phyloP scores from a whole-genome alignment of 108 stramenopile genomes.

The Nitzschia sp. region DNA sequence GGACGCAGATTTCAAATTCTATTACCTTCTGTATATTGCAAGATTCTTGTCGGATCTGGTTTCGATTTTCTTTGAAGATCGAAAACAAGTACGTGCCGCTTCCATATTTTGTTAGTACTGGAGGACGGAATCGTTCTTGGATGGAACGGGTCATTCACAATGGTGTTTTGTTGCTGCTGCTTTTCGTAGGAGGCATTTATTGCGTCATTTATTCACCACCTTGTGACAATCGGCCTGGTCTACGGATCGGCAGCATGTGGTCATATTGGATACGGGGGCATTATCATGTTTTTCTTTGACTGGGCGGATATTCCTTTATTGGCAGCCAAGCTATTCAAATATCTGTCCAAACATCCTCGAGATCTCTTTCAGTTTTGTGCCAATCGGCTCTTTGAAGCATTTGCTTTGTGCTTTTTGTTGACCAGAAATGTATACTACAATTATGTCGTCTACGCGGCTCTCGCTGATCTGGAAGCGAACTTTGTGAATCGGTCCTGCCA shows the following conservation, averaged over 20 bases:
- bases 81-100: slow-evolving; percentile 28
- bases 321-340: slow-evolving; percentile 49
- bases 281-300: slow-evolving; percentile 62
- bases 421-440: slow-evolving; percentile 47
- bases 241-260: slow-evolving; percentile 23
- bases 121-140: too few species aligned
- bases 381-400: slow-evolving; percentile 49
- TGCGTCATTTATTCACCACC: slow-evolving; percentile 19
- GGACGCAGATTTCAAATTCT: slow-evolving; percentile 45
- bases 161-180: too few species aligned
- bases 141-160: too few species aligned
- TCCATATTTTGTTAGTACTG: too few species aligned
- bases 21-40: slow-evolving; percentile 47
- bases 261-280: slow-evolving; percentile 40
- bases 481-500: background rate
- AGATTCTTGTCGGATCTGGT: slow-evolving; percentile 43
- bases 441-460: slow-evolving; percentile 37
- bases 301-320: slow-evolving; percentile 54
- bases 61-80: slow-evolving; percentile 42
- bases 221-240: slow-evolving; percentile 43
- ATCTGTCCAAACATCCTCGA: slow-evolving; percentile 29
- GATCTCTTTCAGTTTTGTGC: slow-evolving; percentile 38
- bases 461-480: slow-evolving; percentile 18
- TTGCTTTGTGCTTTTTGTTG: slow-evolving; percentile 45
- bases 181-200: slow-evolving; percentile 32